phyloP scores from a whole-genome alignment of 1,284 basidiomycete species.

The Ceratobasidium sp. region DNA sequence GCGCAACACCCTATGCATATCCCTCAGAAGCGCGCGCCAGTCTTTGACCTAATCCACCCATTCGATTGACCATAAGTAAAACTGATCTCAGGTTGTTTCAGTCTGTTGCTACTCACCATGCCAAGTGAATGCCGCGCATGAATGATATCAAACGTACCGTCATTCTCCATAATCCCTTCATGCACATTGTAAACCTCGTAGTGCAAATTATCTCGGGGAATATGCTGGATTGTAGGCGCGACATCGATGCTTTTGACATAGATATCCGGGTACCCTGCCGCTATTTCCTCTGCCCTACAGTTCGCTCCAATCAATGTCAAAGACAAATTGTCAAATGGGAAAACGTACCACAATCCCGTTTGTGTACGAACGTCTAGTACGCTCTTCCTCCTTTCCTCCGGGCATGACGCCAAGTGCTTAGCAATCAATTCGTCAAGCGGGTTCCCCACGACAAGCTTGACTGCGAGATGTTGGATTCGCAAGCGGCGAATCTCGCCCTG shows the following conservation, averaged over 20 bases:
- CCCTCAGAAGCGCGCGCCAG: slow-evolving; percentile 28
- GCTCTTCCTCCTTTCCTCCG: slow-evolving; percentile 14
- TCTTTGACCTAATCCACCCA: neutral
- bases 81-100: neutral
- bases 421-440: neutral
- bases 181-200: slow-evolving; percentile 42
- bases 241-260: slow-evolving; percentile 41
- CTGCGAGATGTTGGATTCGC: slow-evolving; percentile 36
- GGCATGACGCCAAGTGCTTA: neutral
- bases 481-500: slow-evolving; percentile 37
- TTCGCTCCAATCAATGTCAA: neutral
- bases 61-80: neutral
- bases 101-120: neutral
- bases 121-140: slow-evolving; percentile 38
- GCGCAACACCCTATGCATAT: slow-evolving; percentile 38
- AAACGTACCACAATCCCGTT: slow-evolving; percentile 38
- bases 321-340: neutral
- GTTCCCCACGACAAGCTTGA: slow-evolving; percentile 38
- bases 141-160: slow-evolving; percentile 38
- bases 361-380: slow-evolving; percentile 41
- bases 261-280: slow-evolving; percentile 35
- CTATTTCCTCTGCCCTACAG: slow-evolving; percentile 39
- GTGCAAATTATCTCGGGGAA: slow-evolving; percentile 34
- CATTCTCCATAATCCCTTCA: slow-evolving; percentile 30
- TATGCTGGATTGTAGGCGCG: slow-evolving; percentile 36